phyloP scores from a whole-genome alignment of 2,329 filamentous ascomycete species.

The Talaromyces piceae region DNA sequence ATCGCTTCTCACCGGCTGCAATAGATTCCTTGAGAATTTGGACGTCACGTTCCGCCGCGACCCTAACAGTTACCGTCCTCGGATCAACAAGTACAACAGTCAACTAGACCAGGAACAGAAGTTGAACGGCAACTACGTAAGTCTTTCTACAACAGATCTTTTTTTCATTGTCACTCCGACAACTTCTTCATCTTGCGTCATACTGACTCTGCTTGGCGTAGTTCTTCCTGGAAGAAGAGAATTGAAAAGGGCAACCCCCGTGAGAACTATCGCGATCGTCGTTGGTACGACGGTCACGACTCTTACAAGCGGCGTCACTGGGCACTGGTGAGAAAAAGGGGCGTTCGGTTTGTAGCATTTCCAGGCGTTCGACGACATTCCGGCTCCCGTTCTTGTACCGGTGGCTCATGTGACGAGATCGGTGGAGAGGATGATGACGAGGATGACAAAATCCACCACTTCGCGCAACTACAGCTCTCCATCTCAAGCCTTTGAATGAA shows the following conservation, averaged over 20 bases:
- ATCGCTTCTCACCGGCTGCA: constrained; percentile 90
- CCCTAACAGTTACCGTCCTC: constrained; percentile 88
- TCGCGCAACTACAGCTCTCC: neutral
- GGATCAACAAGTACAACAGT: constrained; percentile 95
- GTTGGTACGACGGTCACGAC: constrained; percentile 29
- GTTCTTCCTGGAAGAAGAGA: constrained; percentile 93
- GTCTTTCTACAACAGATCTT: constrained; percentile 27
- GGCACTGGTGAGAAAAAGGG: constrained; percentile 24
- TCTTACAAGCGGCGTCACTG: constrained; percentile 26
- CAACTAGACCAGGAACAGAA: constrained; percentile 99
- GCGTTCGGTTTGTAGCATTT: constrained; percentile 31
- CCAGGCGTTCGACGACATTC: constrained; percentile 38
- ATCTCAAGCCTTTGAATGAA: neutral
- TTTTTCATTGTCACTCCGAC: neutral
- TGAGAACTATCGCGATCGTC: constrained; percentile 32
- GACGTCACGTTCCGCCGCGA: constrained; percentile 98
- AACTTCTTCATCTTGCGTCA: neutral
- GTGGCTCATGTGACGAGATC: constrained; percentile 46
- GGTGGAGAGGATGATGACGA: constrained; percentile 56
- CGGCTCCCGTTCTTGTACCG: constrained; percentile 20
- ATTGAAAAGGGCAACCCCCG: constrained; percentile 57
- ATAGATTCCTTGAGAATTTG: constrained; percentile 90
- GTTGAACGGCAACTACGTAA: constrained; percentile 79
- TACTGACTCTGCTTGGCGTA: constrained; percentile 23
- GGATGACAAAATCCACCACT: constrained; percentile 44